phyloP scores from a whole-genome alignment of 108 stramenopile genomes.

The Epithemia pelagica region DNA sequence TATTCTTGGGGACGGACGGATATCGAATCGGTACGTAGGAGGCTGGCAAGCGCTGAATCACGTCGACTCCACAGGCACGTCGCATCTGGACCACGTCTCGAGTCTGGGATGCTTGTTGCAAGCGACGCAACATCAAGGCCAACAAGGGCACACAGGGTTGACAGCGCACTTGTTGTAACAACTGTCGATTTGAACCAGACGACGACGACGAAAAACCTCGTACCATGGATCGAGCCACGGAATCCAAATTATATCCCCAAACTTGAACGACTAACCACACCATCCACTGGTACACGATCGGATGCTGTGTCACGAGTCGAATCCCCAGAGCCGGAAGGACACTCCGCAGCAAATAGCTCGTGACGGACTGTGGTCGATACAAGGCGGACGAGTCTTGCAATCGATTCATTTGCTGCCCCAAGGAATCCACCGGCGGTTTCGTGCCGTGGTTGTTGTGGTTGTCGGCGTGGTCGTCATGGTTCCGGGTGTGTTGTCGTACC shows the following conservation, averaged over 20 bases:
- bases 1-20: no score
- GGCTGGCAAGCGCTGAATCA: neutral
- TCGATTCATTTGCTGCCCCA: slow-evolving; percentile 38
- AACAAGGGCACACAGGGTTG: slow-evolving; percentile 53
- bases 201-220: slow-evolving; percentile 43
- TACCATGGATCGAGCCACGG: slow-evolving; percentile 36
- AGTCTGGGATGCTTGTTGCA: slow-evolving; percentile 24
- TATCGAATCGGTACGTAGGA: no score
- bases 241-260: slow-evolving; percentile 46
- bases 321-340: slow-evolving; percentile 36
- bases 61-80: neutral
- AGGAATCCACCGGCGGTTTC: no score
- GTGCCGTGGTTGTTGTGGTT: slow-evolving; percentile 8
- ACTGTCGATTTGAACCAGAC: neutral
- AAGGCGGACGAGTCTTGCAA: slow-evolving; percentile 41
- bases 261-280: slow-evolving; percentile 13
- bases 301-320: slow-evolving; percentile 39
- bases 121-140: slow-evolving; percentile 43
- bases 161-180: slow-evolving; percentile 40
- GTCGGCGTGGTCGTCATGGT: neutral
- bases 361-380: slow-evolving; percentile 40
- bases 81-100: neutral
- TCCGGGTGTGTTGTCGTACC: neutral
- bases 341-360: slow-evolving; percentile 34
- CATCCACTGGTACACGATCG: slow-evolving; percentile 33